A percentile compares a stretch with the other conserved stretches of the same genome.
These are phyloP conservation scores for Erigeron canadensis DNA, from an alignment of 129 eudicot genomes.

Conservation along the genomic window DNA sequence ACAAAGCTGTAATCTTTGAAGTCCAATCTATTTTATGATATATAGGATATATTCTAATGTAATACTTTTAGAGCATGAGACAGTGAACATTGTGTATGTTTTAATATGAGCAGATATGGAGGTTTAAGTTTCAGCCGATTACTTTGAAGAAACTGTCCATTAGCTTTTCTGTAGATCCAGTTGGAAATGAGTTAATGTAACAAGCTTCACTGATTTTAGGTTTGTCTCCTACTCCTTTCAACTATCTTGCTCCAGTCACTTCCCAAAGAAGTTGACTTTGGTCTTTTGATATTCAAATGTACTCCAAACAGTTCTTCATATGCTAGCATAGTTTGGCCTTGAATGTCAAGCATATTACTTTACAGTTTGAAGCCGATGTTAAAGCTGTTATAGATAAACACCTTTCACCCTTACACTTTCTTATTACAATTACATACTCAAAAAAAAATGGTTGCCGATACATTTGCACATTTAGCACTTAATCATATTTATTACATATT, in stretches of 20 bases:
- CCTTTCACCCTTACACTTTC: background rate
- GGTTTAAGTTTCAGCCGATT: constrained; percentile 62
- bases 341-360: background rate
- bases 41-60: constrained; percentile 1
- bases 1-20: constrained; percentile 53
- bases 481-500: constrained; percentile 1
- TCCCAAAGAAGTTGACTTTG: background rate
- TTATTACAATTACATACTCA: background rate
- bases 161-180: constrained; percentile 78
- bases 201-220: constrained; percentile 33
- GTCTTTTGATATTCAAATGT: background rate
- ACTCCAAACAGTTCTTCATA: background rate
- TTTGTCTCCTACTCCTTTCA: constrained; percentile 24
- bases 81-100: constrained; percentile 1
- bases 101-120: constrained; percentile 67
- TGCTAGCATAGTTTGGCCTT: constrained; percentile 1
- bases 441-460: background rate
- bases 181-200: constrained; percentile 90
- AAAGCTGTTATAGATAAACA: background rate
- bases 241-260: background rate
- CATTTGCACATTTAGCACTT: background rate
- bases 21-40: constrained; percentile 9
- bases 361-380: background rate
- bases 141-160: constrained; percentile 47
- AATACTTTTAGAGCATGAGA: background rate